Conservation (phyloP, 2,329 filamentous ascomycete species). For the Fusarium sp. region DNA sequence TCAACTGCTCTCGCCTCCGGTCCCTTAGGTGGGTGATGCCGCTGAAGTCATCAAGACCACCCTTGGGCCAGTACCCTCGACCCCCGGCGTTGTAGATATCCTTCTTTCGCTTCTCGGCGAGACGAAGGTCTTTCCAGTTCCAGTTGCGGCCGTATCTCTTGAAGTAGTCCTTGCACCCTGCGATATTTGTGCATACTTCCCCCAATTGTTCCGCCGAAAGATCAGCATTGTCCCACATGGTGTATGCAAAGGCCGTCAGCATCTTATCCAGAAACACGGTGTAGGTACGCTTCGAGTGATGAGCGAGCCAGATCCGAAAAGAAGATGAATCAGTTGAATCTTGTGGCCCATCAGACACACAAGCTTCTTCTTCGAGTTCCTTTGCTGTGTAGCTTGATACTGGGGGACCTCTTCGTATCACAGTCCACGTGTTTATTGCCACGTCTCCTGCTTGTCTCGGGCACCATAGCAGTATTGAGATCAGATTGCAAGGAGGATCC, state of each 20-base stretch:
- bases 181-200: background rate
- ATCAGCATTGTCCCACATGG: background rate
- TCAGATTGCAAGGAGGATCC: background rate
- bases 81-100: background rate
- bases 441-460: background rate
- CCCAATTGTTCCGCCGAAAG: background rate
- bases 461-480: background rate
- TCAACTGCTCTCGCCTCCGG: background rate
- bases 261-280: background rate
- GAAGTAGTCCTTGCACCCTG: background rate
- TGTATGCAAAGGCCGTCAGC: background rate
- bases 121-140: background rate
- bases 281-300: background rate
- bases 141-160: background rate
- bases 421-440: background rate
- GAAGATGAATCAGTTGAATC: background rate
- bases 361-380: background rate
- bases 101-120: background rate
- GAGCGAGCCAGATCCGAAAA: background rate
- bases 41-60: background rate
- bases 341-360: background rate
- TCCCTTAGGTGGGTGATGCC: background rate
- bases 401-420: background rate
- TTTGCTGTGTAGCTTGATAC: background rate
- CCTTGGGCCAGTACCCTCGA: background rate